Evolutionary conservation across 202 grass and related monocot genomes (phyloP), one percentile per base, ranked within the genome.

Genomic region (Hordeum pubiflorum): DNA sequence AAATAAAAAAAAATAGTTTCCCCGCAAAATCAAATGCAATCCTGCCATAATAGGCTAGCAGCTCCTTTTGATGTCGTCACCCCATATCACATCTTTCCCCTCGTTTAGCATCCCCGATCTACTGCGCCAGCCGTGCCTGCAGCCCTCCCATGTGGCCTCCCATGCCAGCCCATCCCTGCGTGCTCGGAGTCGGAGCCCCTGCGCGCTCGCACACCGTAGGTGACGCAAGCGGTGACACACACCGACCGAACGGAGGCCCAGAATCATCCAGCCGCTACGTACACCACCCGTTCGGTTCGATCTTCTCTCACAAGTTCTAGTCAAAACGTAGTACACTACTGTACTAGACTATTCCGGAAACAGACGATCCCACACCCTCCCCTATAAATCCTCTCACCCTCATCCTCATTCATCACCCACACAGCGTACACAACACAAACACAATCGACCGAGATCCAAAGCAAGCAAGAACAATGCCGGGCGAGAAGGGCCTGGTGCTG

Each of bases 181-280:
- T 59, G 58, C 58, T 2, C 4, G 23, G 24, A 26, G 24, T 26
- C 24, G 24, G 24, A 26, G 2, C 24, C 22, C 58, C 6, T 29
- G 24, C 38, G 0, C 58, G 11, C 26, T 3, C 13, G 3, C 8
- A 4, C 58, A 17, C 14, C 14, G 27, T 32, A 14, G 13, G 14
- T 63, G 60, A 63, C 60, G 60, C 60, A 63, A 33, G 60, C 60
- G 60, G 60, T 63, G 60, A 63, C 60, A 62, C 59, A 62, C 59
- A 62, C 59, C 59, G 5, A 22, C 4, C 9, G 60, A 12, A 17
- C 27, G 7, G 15, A 50, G 46, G 14, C 46, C 46, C 46, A 17
- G 46, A 50, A 50, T 50, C 46, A 14, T 50, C 46, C 46, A 50
- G 46, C 46, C 46, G 14, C 14, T 17, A 7, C 46, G 14, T 50